Evolutionary conservation across 495 filamentous ascomycete species (phyloP).

Genomic region (Penicillium tannophilum): DNA sequence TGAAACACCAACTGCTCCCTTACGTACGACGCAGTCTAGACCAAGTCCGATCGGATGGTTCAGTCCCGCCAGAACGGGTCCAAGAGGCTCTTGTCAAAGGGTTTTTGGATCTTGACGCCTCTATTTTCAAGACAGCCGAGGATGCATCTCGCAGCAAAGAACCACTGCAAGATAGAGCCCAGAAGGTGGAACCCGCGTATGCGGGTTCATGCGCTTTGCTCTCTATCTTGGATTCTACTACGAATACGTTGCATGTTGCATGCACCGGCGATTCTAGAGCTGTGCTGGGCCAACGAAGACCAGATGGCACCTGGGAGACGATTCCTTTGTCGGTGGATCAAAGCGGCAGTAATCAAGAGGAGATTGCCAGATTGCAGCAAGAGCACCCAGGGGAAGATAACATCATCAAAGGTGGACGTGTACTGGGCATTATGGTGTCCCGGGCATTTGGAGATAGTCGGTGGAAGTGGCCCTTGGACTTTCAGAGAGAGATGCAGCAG

Average conservation of each 20-base stretch:
- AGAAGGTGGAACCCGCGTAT: slow-evolving; percentile 46
- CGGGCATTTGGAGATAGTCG: slow-evolving; percentile 65
- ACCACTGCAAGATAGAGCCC: slow-evolving; percentile 34
- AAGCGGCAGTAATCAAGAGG: slow-evolving; percentile 55
- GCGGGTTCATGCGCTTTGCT: slow-evolving; percentile 64
- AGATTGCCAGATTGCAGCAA: slow-evolving; percentile 48
- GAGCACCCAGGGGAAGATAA: slow-evolving; percentile 63
- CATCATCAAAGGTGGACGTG: slow-evolving; percentile 54
- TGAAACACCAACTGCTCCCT: slow-evolving; percentile 43
- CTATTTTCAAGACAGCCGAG: slow-evolving; percentile 47
- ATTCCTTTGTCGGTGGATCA: slow-evolving; percentile 60
- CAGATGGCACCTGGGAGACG: slow-evolving; percentile 48
- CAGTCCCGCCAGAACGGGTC: slow-evolving; percentile 29
- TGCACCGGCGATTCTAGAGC: slow-evolving; percentile 63
- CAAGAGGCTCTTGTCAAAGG: slow-evolving; percentile 46
- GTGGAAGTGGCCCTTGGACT: slow-evolving; percentile 61
- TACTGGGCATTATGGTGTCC: slow-evolving; percentile 58
- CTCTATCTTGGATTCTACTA: slow-evolving; percentile 52
- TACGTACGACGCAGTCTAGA: slow-evolving; percentile 40
- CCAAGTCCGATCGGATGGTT: slow-evolving; percentile 18
- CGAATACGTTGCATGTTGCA: slow-evolving; percentile 57
- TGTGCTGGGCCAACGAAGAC: slow-evolving; percentile 54
- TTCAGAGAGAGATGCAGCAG: slow-evolving; percentile 42
- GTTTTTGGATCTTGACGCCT: slow-evolving; percentile 53
- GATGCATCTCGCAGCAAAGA: slow-evolving; percentile 22